Evolutionary conservation across 441 rosid genomes (phyloP).

Genomic region (Gossypium davidsonii): DNA sequence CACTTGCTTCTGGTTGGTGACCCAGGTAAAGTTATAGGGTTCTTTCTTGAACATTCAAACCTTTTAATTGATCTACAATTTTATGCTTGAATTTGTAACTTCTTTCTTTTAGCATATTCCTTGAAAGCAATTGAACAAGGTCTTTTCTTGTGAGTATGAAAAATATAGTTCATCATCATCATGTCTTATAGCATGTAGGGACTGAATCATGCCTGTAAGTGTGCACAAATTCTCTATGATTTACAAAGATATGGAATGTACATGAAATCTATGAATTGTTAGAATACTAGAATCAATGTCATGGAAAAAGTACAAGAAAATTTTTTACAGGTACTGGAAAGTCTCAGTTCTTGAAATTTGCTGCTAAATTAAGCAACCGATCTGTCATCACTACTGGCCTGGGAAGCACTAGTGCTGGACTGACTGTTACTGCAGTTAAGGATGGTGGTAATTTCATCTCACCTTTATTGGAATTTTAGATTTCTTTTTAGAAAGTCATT

Average conservation of each 20-base stretch:
- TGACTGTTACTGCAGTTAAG: slow-evolving; percentile 97
- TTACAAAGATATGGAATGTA: neutral
- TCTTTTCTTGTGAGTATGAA: neutral
- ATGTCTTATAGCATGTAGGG: neutral
- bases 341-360: slow-evolving; percentile 95
- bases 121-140: neutral
- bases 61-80: neutral
- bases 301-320: neutral
- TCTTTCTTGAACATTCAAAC: slow-evolving; percentile 2
- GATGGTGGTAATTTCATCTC: slow-evolving; percentile 63
- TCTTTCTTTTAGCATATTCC: neutral
- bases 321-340: slow-evolving; percentile 82
- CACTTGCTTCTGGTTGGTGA: slow-evolving; percentile 97
- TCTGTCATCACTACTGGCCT: slow-evolving; percentile 93
- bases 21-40: slow-evolving; percentile 50
- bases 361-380: slow-evolving; percentile 88
- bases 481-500: neutral
- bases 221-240: neutral
- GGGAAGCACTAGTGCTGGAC: slow-evolving; percentile 98
- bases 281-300: neutral
- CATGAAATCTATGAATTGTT: neutral
- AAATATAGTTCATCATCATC: neutral
- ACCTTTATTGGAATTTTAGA: neutral
- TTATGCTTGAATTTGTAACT: neutral
- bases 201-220: neutral